A percentile compares a stretch with the other conserved stretches of the same genome.
Evolutionary conservation across 2,329 filamentous ascomycete genomes (phyloP).

Genomic region (Fusarium floridanum): DNA sequence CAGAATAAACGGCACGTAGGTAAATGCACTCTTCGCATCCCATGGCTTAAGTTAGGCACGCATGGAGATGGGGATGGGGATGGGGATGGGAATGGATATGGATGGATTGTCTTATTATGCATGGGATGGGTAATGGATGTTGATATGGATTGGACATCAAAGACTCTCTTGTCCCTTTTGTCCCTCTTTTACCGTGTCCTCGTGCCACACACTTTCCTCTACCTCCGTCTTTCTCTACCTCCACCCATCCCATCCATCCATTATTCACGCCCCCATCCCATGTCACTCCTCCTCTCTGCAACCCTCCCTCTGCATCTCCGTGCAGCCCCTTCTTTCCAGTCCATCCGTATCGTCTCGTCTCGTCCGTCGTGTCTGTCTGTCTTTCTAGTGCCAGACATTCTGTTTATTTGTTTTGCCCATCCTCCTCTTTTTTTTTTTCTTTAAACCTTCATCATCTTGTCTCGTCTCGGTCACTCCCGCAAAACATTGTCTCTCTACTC

Average conservation of each 20-base stretch:
- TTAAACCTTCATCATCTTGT: not conserved
- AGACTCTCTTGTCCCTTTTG: not conserved
- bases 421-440: slow-evolving; percentile 6
- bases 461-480: slow-evolving; percentile 8
- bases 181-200: slow-evolving; percentile 13
- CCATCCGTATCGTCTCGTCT: not conserved
- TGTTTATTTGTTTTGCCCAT: slow-evolving; percentile 23
- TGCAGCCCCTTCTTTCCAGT: slow-evolving; percentile 1
- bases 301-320: slow-evolving; percentile 7
- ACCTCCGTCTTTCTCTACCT: not conserved
- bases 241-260: slow-evolving; percentile 12
- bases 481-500: not conserved
- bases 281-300: slow-evolving; percentile 12
- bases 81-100: not conserved
- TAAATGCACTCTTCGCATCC: not conserved
- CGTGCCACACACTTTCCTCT: slow-evolving; percentile 11
- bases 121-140: not conserved
- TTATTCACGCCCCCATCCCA: slow-evolving; percentile 14
- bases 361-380: not conserved
- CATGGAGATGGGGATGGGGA: not conserved
- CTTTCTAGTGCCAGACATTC: slow-evolving; percentile 9
- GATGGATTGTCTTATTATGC: not conserved
- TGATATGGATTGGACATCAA: slow-evolving; percentile 18
- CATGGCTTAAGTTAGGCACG: not conserved
- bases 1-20: not conserved